Evolutionary conservation across 2,329 filamentous ascomycete species (phyloP), one percentile per base, ranked within the genome.

Genomic region (Colletotrichum siamense): DNA sequence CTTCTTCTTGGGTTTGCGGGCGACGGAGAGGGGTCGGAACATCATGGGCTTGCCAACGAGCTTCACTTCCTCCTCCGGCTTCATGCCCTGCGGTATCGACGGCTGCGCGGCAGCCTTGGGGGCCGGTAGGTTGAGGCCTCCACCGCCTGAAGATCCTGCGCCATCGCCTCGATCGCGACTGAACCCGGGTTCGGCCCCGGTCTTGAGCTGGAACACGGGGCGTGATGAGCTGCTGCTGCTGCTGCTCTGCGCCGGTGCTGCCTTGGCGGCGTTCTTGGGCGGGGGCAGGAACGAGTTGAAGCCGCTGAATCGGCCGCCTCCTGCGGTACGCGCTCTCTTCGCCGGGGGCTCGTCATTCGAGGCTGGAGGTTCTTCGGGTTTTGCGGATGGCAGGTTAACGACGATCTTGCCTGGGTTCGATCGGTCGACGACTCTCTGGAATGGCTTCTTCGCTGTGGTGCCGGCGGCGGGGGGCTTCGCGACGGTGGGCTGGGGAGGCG

Each of bases 11-110:
- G 92, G 89, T 78, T 94, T 95, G 77, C 95, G 91, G 18, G 93
- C 92, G 16, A 98, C 96, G 1, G 96, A 98, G 49, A 98, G 87
- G 5, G 96, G 96, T 82, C 93, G 94, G 84, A 99, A 98, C 92
- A 95, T 95, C 84, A 96, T 91, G 15, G 95, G 92, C 80, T 96
- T 97, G 24, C 94, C 95, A 3, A 93, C 91, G 16, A 94, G 85
- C 85, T 95, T 94, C 18, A 94, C 90, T 74, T 94, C 91, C 3
- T 91, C 88, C n/a, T 89, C 90, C 30, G 89, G 85, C 80, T 92
- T 92, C 80, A 92, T 89, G 57, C 90, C 89, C 15, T 87, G 87
- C 2, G 90, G 88, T 79, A 91, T 89, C 36, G 87, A 86, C n/a
- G 89, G 89, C 62, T 85, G 85, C 22, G 83, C 82, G 16, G 84